Evolutionary conservation across 768 basidiomycete genomes (phyloP), one percentile per base, ranked within the genome.

Genomic region (Mrakia frigida): DNA sequence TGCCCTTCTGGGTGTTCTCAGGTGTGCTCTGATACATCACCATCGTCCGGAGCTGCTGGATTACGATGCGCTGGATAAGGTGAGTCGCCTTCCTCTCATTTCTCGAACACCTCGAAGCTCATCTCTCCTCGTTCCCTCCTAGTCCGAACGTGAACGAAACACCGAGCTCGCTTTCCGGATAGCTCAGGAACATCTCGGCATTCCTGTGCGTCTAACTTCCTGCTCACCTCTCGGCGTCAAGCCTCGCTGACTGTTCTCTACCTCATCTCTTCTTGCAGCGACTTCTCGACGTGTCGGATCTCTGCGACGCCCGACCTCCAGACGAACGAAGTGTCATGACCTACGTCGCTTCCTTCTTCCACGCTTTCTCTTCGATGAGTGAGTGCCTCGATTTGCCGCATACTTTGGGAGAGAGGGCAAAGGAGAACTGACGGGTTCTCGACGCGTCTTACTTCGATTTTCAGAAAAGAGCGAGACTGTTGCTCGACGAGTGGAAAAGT

Each of bases 301-400:
- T 99, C 41, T 95, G 93, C 79, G 93, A 94, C 81, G 88, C 90
- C 0, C 86, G 86, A n/a, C 88, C 87, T 67, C 96, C 96, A 0
- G 97, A 99, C 82, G 97, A 99, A 84, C 90, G 94, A 52, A 93
- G 92, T 83, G 73, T 78, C 33, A 78, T 78, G 77, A 78, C 77
- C n/a, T 78, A 78, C 69, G 78, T 99, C 65, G 97, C 97, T 46
- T 92, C 92, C 80, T 98, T 88, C 84, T 99, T 99, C 87, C 97
- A 98, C 82, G 95, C 96, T 0, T 99, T 99, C 83, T 96, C 94
- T 0, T 90, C 92, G 0, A 95, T 97, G 91, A 93, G 95, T 95
- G 79, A 70, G 88, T 83, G 21, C 16, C 18, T 41, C 56, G 4
- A 25, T 18, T 14, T 18, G 16, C 5, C 5, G 2, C 6, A 25